Base-by-base conservation (phyloP, 352 stramenopile genomes). In the Pythium aphanidermatum region DNA sequence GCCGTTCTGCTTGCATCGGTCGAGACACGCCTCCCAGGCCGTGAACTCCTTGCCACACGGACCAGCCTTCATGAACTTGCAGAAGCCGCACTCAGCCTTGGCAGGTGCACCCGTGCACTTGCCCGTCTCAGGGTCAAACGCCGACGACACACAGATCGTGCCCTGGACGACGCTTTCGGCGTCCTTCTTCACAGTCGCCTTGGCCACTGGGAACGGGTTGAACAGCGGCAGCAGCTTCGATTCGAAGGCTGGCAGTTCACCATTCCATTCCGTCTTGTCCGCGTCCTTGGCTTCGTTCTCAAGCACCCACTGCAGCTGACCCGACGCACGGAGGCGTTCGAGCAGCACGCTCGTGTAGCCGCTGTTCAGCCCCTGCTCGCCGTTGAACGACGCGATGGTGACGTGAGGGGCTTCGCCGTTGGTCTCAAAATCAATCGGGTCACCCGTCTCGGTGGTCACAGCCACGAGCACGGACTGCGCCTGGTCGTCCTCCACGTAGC, bases 51-150 rank as follows among this genome's bases (percentile, higher is more conserved):
- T 58, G 35, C 79, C 82, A 47, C 83, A 95, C 39, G 83, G 83
- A 0, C 83, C 83, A 19, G 78, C 80, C 64, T 93, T 92, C 81
- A 95, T 95, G 58, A 95, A 95, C 60, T 91, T 89, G 61, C 83
- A 95, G 50, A 92, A 95, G 46, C 81, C 82, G 47, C 83, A 95
- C 63, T 95, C 83, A 26, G 78, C 63, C 55, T 95, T 91, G 34
- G 63, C 46, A 8, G 37, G 24, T n/a, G 53, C 63, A 2, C 57
- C 56, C n/a, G 57, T 29, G 47, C 80, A 92, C 46, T 63, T 40
- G 14, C 70, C 69, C 8, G 56, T 70, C 24, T 63, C 53, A 1
- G 59, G 39, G 49, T 92, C 80, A 46, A 85, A 92, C 47, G 54
- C 55, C 2, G 77, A 84, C 35, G 75, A 74, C 27, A 79, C 52